Percentiles rank a stretch among this genome's conserved stretches.
phyloP scores from a whole-genome alignment of 768 basidiomycete genomes.

The Kwoniella pini region DNA sequence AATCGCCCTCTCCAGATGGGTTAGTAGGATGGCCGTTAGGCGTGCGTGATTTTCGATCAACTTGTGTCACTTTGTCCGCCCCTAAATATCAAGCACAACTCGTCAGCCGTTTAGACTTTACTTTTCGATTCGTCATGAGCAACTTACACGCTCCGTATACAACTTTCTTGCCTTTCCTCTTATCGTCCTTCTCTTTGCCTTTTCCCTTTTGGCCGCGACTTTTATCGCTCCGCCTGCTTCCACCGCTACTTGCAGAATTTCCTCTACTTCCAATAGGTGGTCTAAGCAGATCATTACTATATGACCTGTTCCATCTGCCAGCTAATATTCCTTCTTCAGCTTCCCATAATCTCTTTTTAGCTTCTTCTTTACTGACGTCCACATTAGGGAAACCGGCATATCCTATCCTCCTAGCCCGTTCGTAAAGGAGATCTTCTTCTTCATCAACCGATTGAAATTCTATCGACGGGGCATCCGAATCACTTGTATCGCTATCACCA shows the following conservation, averaged over 20 bases:
- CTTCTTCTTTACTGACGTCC: slow-evolving; percentile 78
- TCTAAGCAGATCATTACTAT: slow-evolving; percentile 61
- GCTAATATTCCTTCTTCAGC: slow-evolving; percentile 82
- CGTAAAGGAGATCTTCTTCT: slow-evolving; percentile 69
- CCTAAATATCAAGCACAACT: slow-evolving; percentile 26
- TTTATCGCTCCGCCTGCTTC: slow-evolving; percentile 14
- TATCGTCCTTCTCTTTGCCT: slow-evolving; percentile 57
- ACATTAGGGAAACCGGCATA: slow-evolving; percentile 89
- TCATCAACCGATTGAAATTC: slow-evolving; percentile 71
- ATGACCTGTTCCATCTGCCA: slow-evolving; percentile 61
- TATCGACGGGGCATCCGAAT: slow-evolving; percentile 54
- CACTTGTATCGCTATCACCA: slow-evolving; percentile 54
- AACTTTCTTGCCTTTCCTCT: slow-evolving; percentile 14
- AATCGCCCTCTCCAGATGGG: slow-evolving; percentile 28
- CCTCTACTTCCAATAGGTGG: slow-evolving; percentile 54
- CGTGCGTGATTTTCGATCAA: slow-evolving; percentile 6
- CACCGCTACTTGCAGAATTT: slow-evolving; percentile 20
- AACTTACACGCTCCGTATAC: slow-evolving; percentile 52
- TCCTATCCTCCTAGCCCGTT: slow-evolving; percentile 71
- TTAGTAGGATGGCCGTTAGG: slow-evolving; percentile 18
- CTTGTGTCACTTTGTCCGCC: slow-evolving; percentile 39
- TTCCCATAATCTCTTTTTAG: slow-evolving; percentile 68
- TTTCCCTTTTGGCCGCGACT: slow-evolving; percentile 59
- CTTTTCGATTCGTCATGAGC: no score
- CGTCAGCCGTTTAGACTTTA: no score